Percentiles rank a stretch among this genome's conserved stretches.
phyloP scores from a whole-genome alignment of 2,329 filamentous ascomycete species.

The Xylariales sp. region DNA sequence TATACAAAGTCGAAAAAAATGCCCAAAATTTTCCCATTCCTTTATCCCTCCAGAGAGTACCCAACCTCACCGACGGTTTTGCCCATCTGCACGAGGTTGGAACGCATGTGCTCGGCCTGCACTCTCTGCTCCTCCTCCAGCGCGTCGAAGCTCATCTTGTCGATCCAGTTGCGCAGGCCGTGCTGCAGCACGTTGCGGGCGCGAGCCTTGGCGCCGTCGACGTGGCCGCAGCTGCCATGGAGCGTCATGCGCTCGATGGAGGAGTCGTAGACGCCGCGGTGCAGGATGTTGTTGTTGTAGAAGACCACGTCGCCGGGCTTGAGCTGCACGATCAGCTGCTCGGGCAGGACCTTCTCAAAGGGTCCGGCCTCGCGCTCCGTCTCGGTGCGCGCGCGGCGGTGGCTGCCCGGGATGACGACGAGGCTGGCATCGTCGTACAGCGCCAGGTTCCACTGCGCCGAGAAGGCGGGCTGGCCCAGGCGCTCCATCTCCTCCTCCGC shows the following conservation, averaged over 20 bases:
- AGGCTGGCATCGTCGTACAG: conserved; percentile 67
- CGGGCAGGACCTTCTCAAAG: conserved; percentile 57
- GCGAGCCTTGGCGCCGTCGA: conserved; percentile 46
- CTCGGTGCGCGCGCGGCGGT: conserved; percentile 66
- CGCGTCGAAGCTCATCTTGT: conserved; percentile 48
- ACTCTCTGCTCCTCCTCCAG: conserved; percentile 38
- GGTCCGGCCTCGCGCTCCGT: conserved; percentile 64
- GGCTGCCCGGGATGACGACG: conserved; percentile 73
- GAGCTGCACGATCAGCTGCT: conserved; percentile 62
- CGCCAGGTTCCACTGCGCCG: conserved; percentile 86
- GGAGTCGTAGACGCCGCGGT: conserved; percentile 62
- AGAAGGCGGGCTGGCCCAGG: conserved; percentile 58
- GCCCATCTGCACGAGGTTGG: conserved; percentile 58
- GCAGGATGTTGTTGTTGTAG: conserved; percentile 87
- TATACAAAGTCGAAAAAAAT: too few species aligned
- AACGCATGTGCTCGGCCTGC: conserved; percentile 61
- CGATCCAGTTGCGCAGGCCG: conserved; percentile 64
- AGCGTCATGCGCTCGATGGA: conserved; percentile 62
- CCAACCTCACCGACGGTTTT: conserved; percentile 56
- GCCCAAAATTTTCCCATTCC: too few species aligned
- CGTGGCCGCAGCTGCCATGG: conserved; percentile 67
- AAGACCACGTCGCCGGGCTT: conserved; percentile 76
- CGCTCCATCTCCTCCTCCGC: conserved; percentile 62
- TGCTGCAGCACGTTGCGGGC: conserved; percentile 74
- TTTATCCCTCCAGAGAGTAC: conserved; percentile 57